Evolutionary conservation across 495 filamentous ascomycete species (phyloP).

Genomic region (Choiromyces venosus): DNA sequence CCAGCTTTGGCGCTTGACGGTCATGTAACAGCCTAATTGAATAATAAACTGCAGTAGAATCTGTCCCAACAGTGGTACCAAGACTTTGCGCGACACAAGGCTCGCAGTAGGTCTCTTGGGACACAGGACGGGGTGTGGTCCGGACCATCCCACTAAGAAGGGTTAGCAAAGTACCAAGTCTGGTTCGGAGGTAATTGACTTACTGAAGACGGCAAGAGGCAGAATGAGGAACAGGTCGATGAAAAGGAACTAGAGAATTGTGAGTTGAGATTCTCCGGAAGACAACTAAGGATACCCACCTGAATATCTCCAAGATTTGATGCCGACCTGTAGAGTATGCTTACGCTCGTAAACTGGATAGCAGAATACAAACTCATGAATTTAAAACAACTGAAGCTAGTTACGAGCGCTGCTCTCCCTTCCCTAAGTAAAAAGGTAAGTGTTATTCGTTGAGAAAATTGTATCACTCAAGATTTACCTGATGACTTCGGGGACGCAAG

Average conservation of each 20-base stretch:
- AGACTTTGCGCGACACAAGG: conserved; percentile 86
- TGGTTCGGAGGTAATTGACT: conserved; percentile 41
- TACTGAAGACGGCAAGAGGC: conserved; percentile 93
- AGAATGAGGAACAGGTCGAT: conserved; percentile 91
- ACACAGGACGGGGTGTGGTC: conserved; percentile 69
- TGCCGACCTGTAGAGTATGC: conserved; percentile 90
- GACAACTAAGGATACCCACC: conserved; percentile 44
- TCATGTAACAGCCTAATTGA: conserved; percentile 66
- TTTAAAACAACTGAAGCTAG: conserved; percentile 99
- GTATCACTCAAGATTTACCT: conserved; percentile 47
- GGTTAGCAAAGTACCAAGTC: conserved; percentile 26
- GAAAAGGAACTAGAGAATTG: conserved; percentile 64
- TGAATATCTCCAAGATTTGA: conserved; percentile 98
- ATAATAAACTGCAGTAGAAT: conserved; percentile 74
- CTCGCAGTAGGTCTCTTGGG: conserved; percentile 85
- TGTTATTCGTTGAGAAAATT: conserved; percentile 6
- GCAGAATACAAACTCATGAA: conserved; percentile 99
- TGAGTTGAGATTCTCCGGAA: conserved; percentile 27
- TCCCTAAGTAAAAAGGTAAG: conserved; percentile 52
- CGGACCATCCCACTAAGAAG: conserved; percentile 81
- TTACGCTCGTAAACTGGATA: conserved; percentile 98
- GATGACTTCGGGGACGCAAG: conserved; percentile 91
- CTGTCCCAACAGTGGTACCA: conserved; percentile 84
- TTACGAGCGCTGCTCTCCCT: conserved; percentile 88
- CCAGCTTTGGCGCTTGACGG: conserved; percentile 74